Evolutionary conservation across 2,329 filamentous ascomycete genomes (phyloP).

Genomic region (Chrysoporthe puriensis): DNA sequence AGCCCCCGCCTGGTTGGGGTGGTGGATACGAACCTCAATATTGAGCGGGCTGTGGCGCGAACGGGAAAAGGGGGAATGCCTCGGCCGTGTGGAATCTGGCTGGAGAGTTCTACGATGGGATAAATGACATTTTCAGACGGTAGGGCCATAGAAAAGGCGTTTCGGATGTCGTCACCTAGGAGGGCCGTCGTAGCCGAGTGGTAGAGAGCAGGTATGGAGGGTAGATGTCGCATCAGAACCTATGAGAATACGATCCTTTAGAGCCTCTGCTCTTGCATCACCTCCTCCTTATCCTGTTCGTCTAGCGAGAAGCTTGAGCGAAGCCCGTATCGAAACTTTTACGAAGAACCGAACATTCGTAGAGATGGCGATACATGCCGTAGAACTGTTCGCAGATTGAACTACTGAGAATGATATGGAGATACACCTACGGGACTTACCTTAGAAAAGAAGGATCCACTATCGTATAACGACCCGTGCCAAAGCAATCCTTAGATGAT

Average conservation of each 20-base stretch:
- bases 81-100: background rate
- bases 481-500: no score
- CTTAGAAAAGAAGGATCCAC: no score
- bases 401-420: no score
- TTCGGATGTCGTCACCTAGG: background rate
- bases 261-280: background rate
- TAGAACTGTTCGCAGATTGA: no score
- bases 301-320: background rate
- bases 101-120: background rate
- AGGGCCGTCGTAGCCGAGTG: background rate
- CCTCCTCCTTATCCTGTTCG: background rate
- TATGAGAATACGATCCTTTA: background rate
- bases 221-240: background rate
- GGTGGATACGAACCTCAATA: constrained; percentile 24
- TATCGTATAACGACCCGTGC: no score
- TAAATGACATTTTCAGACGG: background rate
- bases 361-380: no score
- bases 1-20: constrained; percentile 25
- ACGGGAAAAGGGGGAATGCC: background rate
- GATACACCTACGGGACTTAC: no score
- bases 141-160: background rate
- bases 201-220: background rate
- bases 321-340: no score
- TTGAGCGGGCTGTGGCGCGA: background rate
- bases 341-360: no score